Evolutionary conservation across 2,329 filamentous ascomycete genomes (phyloP).

Genomic region (Scolecobasidium constrictum): DNA sequence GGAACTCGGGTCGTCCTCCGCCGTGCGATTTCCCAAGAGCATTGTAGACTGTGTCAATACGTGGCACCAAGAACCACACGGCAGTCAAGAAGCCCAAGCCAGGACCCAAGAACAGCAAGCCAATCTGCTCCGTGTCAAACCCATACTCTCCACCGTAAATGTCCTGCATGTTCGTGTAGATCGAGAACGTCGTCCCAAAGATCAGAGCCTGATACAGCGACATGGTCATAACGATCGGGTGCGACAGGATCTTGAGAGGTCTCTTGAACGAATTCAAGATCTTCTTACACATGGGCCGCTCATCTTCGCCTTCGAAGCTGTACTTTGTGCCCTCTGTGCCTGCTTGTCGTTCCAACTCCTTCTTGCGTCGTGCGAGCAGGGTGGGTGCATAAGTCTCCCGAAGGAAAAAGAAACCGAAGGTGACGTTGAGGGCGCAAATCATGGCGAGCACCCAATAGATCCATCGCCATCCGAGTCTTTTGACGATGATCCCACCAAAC

Average conservation of each 20-base stretch:
- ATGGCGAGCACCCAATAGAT: slow-evolving; percentile 32
- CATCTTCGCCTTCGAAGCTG: slow-evolving; percentile 31
- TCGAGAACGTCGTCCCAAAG: slow-evolving; percentile 36
- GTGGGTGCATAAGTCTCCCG: slow-evolving; percentile 38
- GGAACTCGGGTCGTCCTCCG: slow-evolving; percentile 31
- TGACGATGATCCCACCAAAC: slow-evolving; percentile 33
- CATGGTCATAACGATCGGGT: slow-evolving; percentile 37
- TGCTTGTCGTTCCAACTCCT: slow-evolving; percentile 20
- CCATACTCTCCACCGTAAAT: slow-evolving; percentile 33
- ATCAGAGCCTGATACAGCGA: slow-evolving; percentile 34
- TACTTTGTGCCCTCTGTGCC: slow-evolving; percentile 23
- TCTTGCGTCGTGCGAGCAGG: slow-evolving; percentile 31
- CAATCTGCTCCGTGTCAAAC: slow-evolving; percentile 35
- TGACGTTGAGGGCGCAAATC: slow-evolving; percentile 14
- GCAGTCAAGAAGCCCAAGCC: slow-evolving; percentile 32
- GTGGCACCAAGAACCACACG: slow-evolving; percentile 34
- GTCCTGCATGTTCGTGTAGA: slow-evolving; percentile 38
- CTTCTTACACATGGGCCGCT: slow-evolving; percentile 25
- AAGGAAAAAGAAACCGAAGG: slow-evolving; percentile 26
- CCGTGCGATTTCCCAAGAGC: slow-evolving; percentile 28
- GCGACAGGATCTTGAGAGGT: slow-evolving; percentile 31
- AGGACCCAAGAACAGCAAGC: slow-evolving; percentile 33
- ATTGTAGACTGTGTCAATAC: slow-evolving; percentile 39
- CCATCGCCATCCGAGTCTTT: slow-evolving; percentile 36
- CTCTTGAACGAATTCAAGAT: slow-evolving; percentile 26